phyloP scores from a whole-genome alignment of 805 yeast genomes.

The Metschnikowia matae region DNA sequence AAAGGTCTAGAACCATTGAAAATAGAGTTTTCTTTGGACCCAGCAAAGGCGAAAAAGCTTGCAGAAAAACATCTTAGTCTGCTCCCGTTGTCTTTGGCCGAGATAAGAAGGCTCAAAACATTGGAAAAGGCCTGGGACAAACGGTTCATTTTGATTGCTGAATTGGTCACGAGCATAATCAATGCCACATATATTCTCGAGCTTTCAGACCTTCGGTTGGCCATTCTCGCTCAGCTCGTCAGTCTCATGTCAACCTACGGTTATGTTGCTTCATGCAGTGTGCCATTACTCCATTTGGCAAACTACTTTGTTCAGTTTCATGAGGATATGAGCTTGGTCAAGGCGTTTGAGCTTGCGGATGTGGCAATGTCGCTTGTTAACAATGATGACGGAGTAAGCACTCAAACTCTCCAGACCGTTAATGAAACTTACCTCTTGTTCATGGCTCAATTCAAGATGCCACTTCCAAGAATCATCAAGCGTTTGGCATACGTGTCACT shows the following conservation, averaged over 20 bases:
- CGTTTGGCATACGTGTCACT: slow-evolving; percentile 10
- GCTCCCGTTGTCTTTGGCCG: slow-evolving; percentile 38
- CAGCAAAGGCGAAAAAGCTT: slow-evolving; percentile 20
- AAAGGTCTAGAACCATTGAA: slow-evolving; percentile 34
- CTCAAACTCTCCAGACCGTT: slow-evolving; percentile 33
- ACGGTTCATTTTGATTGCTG: slow-evolving; percentile 31
- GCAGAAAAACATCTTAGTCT: slow-evolving; percentile 21
- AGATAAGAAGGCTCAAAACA: slow-evolving; percentile 29
- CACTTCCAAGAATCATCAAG: slow-evolving; percentile 32
- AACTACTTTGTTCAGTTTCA: slow-evolving; percentile 24
- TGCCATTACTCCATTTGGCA: slow-evolving; percentile 40
- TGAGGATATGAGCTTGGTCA: slow-evolving; percentile 27
- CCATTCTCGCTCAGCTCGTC: slow-evolving; percentile 32
- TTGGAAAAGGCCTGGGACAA: slow-evolving; percentile 23
- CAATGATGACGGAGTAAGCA: slow-evolving; percentile 27
- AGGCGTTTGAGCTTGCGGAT: slow-evolving; percentile 40
- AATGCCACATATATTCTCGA: slow-evolving; percentile 28
- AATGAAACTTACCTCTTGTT: slow-evolving; percentile 41
- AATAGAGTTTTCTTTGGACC: slow-evolving; percentile 27
- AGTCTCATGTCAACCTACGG: slow-evolving; percentile 39
- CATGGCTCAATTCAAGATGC: slow-evolving; percentile 41
- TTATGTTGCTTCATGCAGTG: slow-evolving; percentile 33
- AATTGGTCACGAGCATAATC: slow-evolving; percentile 38
- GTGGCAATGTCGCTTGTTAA: slow-evolving; percentile 38
- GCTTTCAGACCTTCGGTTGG: slow-evolving; percentile 23